Conservation (phyloP, 768 basidiomycete genomes). For the Suillus cothurnatus region DNA sequence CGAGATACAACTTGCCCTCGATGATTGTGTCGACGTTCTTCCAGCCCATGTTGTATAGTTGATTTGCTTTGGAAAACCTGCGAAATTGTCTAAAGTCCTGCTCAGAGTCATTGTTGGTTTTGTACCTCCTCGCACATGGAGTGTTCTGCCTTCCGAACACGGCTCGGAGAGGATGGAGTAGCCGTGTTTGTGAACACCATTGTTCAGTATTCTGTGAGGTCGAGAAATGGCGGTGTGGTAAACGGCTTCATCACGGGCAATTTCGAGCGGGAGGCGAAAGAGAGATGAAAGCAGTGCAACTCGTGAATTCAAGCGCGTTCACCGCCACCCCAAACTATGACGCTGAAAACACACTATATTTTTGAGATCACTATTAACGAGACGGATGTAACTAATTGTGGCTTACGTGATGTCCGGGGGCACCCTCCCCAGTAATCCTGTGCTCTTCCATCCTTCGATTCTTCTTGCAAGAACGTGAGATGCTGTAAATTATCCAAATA, state of each 20-base stretch:
- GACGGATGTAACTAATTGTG: conserved; percentile 9
- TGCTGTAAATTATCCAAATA: not conserved
- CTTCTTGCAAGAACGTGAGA: not conserved
- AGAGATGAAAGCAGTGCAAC: conserved; percentile 30
- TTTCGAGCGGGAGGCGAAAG: conserved; percentile 24
- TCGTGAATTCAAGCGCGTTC: conserved; percentile 21
- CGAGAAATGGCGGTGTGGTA: conserved; percentile 34
- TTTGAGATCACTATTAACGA: conserved; percentile 14
- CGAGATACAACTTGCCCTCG: conserved; percentile 65
- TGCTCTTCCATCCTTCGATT: conserved; percentile 11
- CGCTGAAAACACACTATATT: conserved; percentile 20
- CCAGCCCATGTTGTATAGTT: conserved; percentile 44
- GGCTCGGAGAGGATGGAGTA: conserved; percentile 34
- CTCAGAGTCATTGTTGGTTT: conserved; percentile 34
- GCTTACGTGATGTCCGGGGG: conserved; percentile 25
- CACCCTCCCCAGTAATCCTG: conserved; percentile 24
- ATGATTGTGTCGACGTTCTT: conserved; percentile 71
- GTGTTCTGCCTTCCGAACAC: conserved; percentile 20
- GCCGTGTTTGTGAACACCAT: conserved; percentile 27
- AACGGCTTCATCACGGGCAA: conserved; percentile 36
- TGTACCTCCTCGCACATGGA: conserved; percentile 31
- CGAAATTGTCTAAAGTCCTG: conserved; percentile 23
- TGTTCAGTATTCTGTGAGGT: conserved; percentile 20
- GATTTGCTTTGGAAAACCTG: conserved; percentile 30
- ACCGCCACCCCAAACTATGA: conserved; percentile 35